A percentile compares a stretch with the other conserved stretches of the same genome.
Evolutionary conservation across 441 rosid species (phyloP).

Genomic region (Pelargonium cotyledonis): DNA sequence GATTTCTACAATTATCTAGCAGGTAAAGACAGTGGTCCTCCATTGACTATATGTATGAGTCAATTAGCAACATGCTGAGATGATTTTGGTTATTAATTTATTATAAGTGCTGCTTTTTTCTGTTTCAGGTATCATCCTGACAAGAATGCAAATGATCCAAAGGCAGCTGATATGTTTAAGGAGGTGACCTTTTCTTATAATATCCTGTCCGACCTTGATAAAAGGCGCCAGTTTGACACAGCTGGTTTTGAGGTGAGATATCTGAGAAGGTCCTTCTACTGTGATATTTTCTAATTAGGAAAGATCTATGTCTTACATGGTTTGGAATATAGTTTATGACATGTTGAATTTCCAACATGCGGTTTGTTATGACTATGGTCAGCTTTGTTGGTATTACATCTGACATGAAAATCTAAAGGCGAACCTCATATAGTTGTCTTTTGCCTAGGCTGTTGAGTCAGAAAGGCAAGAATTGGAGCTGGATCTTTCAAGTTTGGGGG

Average conservation of each 20-base stretch:
- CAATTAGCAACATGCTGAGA: neutral
- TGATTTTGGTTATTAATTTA: neutral
- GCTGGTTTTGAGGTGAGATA: conserved; percentile 91
- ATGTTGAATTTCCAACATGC: neutral
- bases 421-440: conserved; percentile 21
- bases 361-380: neutral
- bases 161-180: conserved; percentile 83
- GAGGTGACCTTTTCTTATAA: conserved; percentile 91
- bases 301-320: conserved; percentile 5
- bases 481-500: conserved; percentile 93
- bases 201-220: conserved; percentile 84
- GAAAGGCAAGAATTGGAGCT: conserved; percentile 86
- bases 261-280: neutral
- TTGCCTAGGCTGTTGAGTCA: conserved; percentile 77
- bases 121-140: conserved; percentile 92
- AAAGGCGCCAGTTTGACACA: conserved; percentile 69
- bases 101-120: conserved; percentile 7
- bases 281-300: conserved; percentile 4
- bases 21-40: neutral
- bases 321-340: conserved; percentile 3
- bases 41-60: neutral
- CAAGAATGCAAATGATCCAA: conserved; percentile 85
- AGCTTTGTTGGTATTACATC: neutral
- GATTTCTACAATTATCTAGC: neutral
- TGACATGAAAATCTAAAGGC: conserved; percentile 4